These are phyloP conservation scores for Pseudonectria foliicola DNA, from an alignment of 2,329 filamentous ascomycete species.

Conservation along the genomic window DNA sequence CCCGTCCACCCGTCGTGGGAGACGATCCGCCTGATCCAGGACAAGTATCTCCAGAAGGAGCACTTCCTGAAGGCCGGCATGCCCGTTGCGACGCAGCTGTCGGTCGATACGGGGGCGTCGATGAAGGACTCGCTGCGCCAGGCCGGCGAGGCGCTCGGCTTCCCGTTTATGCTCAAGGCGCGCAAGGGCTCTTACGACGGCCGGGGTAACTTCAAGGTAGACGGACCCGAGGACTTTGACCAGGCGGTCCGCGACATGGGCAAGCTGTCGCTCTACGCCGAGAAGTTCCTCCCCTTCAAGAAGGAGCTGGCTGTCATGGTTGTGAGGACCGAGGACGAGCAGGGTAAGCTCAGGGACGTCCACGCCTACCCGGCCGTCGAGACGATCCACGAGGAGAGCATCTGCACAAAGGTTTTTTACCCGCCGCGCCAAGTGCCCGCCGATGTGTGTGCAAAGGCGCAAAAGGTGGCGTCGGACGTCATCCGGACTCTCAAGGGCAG, in stretches of 20 bases:
- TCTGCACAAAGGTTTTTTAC: constrained; percentile 87
- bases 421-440: constrained; percentile 67
- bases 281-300: constrained; percentile 80
- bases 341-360: constrained; percentile 40
- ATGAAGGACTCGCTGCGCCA: constrained; percentile 54
- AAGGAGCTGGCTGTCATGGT: constrained; percentile 93
- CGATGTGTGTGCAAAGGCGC: constrained; percentile 56
- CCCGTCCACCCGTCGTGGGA: constrained; percentile 75
- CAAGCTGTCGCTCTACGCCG: constrained; percentile 71
- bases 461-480: constrained; percentile 71
- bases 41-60: constrained; percentile 87
- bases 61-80: constrained; percentile 63
- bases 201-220: constrained; percentile 56
- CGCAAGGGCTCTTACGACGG: constrained; percentile 89
- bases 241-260: constrained; percentile 64
- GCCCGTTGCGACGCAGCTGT: constrained; percentile 63
- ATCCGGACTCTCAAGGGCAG: constrained; percentile 76
- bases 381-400: constrained; percentile 89
- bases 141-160: constrained; percentile 60
- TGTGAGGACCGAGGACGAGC: constrained; percentile 71
- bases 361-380: constrained; percentile 85
- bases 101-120: constrained; percentile 49
- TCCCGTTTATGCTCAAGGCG: constrained; percentile 88
- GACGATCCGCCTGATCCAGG: constrained; percentile 82
- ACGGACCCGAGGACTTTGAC: constrained; percentile 39